These are phyloP conservation scores for Serendipita indica DNA, from an alignment of 768 basidiomycete genomes.

Conservation along the genomic window DNA sequence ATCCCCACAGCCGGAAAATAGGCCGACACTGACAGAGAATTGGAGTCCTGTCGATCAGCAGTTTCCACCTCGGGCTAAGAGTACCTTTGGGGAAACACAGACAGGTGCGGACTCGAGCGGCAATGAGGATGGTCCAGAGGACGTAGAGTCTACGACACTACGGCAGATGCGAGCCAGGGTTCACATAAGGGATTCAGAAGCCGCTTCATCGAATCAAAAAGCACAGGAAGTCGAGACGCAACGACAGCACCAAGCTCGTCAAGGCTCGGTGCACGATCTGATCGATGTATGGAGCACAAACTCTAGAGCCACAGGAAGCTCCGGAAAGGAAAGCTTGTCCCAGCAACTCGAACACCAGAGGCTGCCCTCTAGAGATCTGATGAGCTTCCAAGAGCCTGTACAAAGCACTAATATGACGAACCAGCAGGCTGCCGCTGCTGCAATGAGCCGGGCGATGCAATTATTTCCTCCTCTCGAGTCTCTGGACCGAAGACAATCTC, in stretches of 20 bases:
- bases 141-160: conserved; percentile 18
- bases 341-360: conserved; percentile 5
- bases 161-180: neutral
- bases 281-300: conserved; percentile 66
- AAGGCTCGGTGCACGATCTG: conserved; percentile 72
- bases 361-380: neutral
- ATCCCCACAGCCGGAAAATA: neutral
- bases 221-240: conserved; percentile 22
- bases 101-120: conserved; percentile 18
- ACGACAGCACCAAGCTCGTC: conserved; percentile 29
- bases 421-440: too few relatives aligned
- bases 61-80: conserved; percentile 21
- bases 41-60: conserved; percentile 30
- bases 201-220: neutral
- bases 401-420: neutral
- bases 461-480: neutral
- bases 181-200: neutral
- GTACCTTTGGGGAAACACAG: conserved; percentile 22
- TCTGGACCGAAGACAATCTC: neutral
- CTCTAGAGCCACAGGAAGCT: neutral
- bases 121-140: conserved; percentile 43
- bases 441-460: neutral
- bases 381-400: neutral
- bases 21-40: conserved; percentile 28
- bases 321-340: too few relatives aligned